Evolutionary conservation across 257 asterid genomes (phyloP).

Genomic region (Penstemon eatonii): DNA sequence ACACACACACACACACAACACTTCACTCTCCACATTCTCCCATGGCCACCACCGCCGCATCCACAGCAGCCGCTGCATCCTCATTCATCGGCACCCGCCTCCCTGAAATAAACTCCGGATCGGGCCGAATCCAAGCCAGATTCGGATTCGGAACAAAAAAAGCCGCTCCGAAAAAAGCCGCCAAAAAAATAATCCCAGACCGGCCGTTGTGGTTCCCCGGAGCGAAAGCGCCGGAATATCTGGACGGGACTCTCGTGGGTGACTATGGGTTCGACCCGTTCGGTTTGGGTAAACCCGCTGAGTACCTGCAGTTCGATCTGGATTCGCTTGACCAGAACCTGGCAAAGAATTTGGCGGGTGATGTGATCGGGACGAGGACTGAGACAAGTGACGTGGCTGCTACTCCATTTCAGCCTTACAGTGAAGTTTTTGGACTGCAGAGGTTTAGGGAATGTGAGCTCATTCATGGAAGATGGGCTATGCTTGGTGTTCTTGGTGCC

Average conservation of each 20-base stretch:
- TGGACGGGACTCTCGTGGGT: slow-evolving; percentile 82
- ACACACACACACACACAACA: slow-evolving; percentile 6
- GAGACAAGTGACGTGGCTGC: slow-evolving; percentile 65
- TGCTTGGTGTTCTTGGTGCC: slow-evolving; percentile 94
- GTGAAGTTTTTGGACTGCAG: slow-evolving; percentile 85
- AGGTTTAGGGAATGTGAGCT: slow-evolving; percentile 96
- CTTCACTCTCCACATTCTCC: not conserved
- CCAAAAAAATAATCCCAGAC: slow-evolving; percentile 38
- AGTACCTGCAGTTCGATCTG: slow-evolving; percentile 81
- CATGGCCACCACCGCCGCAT: slow-evolving; percentile 63
- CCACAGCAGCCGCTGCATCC: slow-evolving; percentile 75
- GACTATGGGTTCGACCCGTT: slow-evolving; percentile 96
- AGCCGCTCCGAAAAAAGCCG: slow-evolving; percentile 51
- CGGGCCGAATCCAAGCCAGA: slow-evolving; percentile 71
- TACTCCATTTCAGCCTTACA: slow-evolving; percentile 89
- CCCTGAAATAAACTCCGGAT: slow-evolving; percentile 51
- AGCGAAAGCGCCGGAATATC: slow-evolving; percentile 76
- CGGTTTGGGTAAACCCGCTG: slow-evolving; percentile 90
- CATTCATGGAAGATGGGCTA: slow-evolving; percentile 98
- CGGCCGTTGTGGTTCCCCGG: slow-evolving; percentile 94
- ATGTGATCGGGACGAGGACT: slow-evolving; percentile 77
- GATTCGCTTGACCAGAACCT: slow-evolving; percentile 90
- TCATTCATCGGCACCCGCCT: slow-evolving; percentile 76
- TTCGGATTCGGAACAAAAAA: slow-evolving; percentile 68
- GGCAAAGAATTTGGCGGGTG: slow-evolving; percentile 81